Evolutionary conservation across 73 alveolate species (phyloP), one percentile per base, ranked within the genome.

Genomic region (Halteria grandinella): DNA sequence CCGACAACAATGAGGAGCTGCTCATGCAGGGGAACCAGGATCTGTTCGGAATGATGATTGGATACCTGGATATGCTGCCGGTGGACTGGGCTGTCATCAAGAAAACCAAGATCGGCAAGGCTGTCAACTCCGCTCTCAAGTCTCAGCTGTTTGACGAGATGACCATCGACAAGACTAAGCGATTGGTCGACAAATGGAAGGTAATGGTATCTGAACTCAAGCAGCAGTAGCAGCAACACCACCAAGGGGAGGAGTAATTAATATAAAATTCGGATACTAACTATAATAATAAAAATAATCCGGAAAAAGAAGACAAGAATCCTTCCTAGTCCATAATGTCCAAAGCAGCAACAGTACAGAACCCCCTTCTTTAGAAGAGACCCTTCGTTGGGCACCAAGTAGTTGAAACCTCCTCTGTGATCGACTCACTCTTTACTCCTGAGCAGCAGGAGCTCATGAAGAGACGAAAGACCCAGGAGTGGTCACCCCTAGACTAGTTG

Each of bases 21-120:
- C n/a, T n/a, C n/a, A n/a, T 14, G 3, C 21, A 23, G 18, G 5
- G 21, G 7, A 23, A 53, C 47, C 8, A 53, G 41, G 74, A 73
- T 20, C 20, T 43, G n/a, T 53, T 73, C 37, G 28, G 52, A 15
- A 5, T 47, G 21, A 34, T 39, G 63, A 50, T 73, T 21, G 2
- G 18, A 52, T 59, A 74, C 2, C 75, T 73, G 11, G 44, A 52
- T 54, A 48, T 10, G 2, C 50, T 73, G 28, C 74, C 74, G 17
- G 36, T 73, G 23, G 55, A 59, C 1, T 55, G 24, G 49, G 18
- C 28, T 5, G 49, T 54, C n/a, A 21, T 73, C 34, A 73, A 54
- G 64, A 53, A 36, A 31, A 54, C 85, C 1, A 48, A 48, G 51
- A 39, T 73, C 4, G 85, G 85, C 25, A 73, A 73, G 64, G 85